Base-by-base conservation (phyloP, 2,329 filamentous ascomycete species). In the Penicillium janthinellum region DNA sequence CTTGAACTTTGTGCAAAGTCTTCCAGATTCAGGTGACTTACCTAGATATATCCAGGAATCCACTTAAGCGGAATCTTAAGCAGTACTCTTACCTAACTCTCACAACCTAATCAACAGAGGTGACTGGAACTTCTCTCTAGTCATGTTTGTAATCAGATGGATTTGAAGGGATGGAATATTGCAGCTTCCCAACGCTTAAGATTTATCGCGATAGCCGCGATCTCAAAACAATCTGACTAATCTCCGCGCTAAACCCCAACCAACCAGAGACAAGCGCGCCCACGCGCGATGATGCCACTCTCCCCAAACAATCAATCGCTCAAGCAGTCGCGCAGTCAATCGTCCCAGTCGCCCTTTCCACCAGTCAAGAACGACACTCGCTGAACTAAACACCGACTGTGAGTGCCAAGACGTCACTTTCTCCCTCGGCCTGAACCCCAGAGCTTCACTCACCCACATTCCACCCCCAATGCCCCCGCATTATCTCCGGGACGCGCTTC, bases 251-350 rank as follows among this genome's bases (percentile, higher is more conserved):
- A 58, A 45, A 56, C 12, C 22, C 14, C 41, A 41, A 57, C 63
- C 63, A 64, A 64, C 58, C 58, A 64, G 59, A 37, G 22, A 20
- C 53, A 51, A 48, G 50, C 47, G 51, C 47, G 52, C 50, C 63
- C 54, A 60, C 64, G 64, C 64, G 55, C 64, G 53, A 62, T 62
- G 61, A 64, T 65, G 57, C 64, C 61, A 65, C 56, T 57, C 59
- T 54, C 47, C 61, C 64, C 54, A 65, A 65, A 65, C 61, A 65
- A 65, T 59, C 64, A 53, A 41, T 47, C 59, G 41, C 39, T 44
- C 50, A 41, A n/a, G 12, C 35, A 49, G 25, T 42, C 25, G 37
- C 44, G 12, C 17, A 22, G 17, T 25, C 17, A 12, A 17, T 45
- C 22, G 22, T 41, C 28, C 22, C 28, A 25, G 17, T 49, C 37